Base-by-base conservation (phyloP, 495 filamentous ascomycete genomes). In the Podospora anserina region DNA sequence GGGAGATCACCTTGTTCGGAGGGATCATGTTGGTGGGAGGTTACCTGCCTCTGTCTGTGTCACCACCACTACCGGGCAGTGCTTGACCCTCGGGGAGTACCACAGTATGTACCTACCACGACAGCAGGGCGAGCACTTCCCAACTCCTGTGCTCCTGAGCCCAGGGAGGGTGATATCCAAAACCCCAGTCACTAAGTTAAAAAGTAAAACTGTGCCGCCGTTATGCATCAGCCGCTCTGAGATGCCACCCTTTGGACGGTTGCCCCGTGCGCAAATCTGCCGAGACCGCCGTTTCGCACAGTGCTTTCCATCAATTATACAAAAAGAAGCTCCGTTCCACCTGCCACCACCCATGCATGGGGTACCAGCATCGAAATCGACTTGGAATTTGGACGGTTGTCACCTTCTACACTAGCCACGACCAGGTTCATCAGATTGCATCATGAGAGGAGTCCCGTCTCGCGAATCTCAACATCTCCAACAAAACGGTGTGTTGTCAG, bases 91-190 rank as follows among this genome's bases (percentile, higher is more conserved):
- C 27, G 11, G 20, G 23, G 23, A 23, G 23, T 23, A 23, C 23
- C 23, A 2, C 23, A 23, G 23, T 23, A 23, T 23, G 23, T 15
- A 61, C 16, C 2, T 61, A 30, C 13, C 59, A 28, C 23, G 30
- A 28, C 26, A 61, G 59, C 59, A 61, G 59, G 23, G 59, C 59
- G 30, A 61, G 27, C 34, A 11, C 11, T 61, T 61, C 27, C 11
- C 58, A 61, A 26, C 19, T 61, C 23, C 27, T 23, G 13, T 23
- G 23, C 23, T 23, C 23, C 23, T 23, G 23, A 23, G 23, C 23
- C 23, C 23, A 23, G 1, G 23, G 23, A 23, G 23, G 23, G 23
- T 23, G 23, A 23, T 23, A 23, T 23, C 23, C 23, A 19, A 26
- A 61, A 61, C 19, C 58, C 27, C 23, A 26, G 23, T 27, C 58